These are phyloP conservation scores for Terana coerulea DNA, from an alignment of 768 basidiomycete genomes.

Conservation along the genomic window DNA sequence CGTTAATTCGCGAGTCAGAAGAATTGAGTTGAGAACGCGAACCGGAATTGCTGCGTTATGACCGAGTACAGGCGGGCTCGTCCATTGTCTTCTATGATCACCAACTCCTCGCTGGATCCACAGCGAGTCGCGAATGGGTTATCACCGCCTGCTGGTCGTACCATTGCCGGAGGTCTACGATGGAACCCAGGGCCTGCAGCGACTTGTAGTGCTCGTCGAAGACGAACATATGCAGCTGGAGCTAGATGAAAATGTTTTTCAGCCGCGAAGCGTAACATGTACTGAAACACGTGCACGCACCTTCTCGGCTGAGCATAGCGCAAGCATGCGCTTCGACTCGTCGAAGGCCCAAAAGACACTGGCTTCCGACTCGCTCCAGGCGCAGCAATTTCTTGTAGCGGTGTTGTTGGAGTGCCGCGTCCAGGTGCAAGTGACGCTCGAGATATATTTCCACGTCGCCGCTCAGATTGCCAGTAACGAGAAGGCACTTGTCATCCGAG, in stretches of 20 bases:
- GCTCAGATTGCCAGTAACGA: conserved; percentile 35
- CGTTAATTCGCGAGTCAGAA: not conserved
- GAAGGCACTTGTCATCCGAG: conserved; percentile 35
- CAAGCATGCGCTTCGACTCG: conserved; percentile 46
- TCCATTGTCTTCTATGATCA: conserved; percentile 41
- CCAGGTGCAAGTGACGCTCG: conserved; percentile 31
- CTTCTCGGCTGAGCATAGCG: conserved; percentile 40
- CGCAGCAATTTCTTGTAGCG: conserved; percentile 31
- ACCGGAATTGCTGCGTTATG: conserved; percentile 53
- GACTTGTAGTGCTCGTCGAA: conserved; percentile 42
- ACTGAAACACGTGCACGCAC: conserved; percentile 24
- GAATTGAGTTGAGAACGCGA: conserved; percentile 1
- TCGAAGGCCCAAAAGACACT: conserved; percentile 48
- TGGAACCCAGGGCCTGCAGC: conserved; percentile 39
- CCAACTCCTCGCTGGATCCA: conserved; percentile 46
- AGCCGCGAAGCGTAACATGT: too few species aligned
- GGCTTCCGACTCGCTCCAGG: conserved; percentile 43
- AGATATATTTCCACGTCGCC: conserved; percentile 37
- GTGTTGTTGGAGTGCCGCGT: conserved; percentile 25
- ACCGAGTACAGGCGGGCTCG: conserved; percentile 52
- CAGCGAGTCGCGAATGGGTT: conserved; percentile 39
- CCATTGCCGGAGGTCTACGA: conserved; percentile 41
- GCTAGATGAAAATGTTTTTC: conserved; percentile 12
- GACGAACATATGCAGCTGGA: conserved; percentile 41
- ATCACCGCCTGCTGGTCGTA: conserved; percentile 32